Evolutionary conservation across 257 asterid species (phyloP).

Genomic region (Paulownia fortunei): DNA sequence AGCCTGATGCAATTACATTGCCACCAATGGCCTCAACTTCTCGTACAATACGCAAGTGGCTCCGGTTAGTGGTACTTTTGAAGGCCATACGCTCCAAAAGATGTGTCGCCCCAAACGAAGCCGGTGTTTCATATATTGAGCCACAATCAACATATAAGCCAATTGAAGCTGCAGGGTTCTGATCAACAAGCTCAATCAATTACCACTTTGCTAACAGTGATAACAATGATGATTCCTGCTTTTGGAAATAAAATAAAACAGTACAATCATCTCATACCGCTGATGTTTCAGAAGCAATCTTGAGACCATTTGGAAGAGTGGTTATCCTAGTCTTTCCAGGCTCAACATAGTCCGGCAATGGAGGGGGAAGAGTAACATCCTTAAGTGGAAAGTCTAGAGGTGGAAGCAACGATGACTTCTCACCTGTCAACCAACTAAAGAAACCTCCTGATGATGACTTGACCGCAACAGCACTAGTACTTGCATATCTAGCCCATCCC

Average conservation of each 20-base stretch:
- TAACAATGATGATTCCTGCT: not conserved
- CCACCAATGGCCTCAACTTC: conserved; percentile 97
- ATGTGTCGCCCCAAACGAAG: conserved; percentile 70
- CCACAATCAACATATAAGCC: conserved; percentile 88
- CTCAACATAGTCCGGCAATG: conserved; percentile 74
- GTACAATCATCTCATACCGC: conserved; percentile 49
- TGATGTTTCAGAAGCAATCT: conserved; percentile 75
- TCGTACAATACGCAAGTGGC: conserved; percentile 77
- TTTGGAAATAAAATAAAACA: not conserved
- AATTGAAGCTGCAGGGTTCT: conserved; percentile 76
- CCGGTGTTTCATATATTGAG: conserved; percentile 80
- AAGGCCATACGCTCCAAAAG: conserved; percentile 92
- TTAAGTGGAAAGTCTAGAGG: conserved; percentile 68
- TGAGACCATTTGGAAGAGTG: conserved; percentile 74
- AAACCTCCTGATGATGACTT: conserved; percentile 68
- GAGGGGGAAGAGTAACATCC: conserved; percentile 57
- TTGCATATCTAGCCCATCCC: conserved; percentile 60
- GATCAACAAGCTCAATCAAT: conserved; percentile 36
- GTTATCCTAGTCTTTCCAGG: conserved; percentile 67
- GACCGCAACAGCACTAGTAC: conserved; percentile 60
- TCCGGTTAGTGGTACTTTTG: conserved; percentile 76
- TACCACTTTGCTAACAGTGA: conserved; percentile 5
- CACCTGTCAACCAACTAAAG: conserved; percentile 75
- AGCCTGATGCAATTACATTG: conserved; percentile 62
- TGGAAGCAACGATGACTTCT: conserved; percentile 53